Evolutionary conservation across 2,329 filamentous ascomycete genomes (phyloP).

Genomic region (Westerdykella ornata): DNA sequence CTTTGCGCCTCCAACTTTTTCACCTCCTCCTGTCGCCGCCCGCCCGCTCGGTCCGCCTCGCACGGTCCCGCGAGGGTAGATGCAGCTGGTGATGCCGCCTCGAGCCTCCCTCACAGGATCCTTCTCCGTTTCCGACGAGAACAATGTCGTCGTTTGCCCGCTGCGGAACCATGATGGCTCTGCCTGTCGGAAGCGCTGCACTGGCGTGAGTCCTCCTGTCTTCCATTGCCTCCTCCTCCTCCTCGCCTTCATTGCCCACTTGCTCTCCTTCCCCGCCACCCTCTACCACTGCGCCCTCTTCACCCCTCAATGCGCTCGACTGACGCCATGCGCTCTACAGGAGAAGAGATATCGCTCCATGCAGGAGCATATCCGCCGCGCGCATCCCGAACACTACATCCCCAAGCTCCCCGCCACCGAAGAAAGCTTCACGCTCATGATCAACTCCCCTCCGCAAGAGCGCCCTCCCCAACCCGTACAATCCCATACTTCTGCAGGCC

Average conservation of each 20-base stretch:
- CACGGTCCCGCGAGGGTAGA: constrained; percentile 27
- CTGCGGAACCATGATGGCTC: constrained; percentile 94
- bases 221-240: constrained; percentile 6
- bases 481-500: constrained; percentile 34
- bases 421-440: constrained; percentile 96
- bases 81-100: constrained; percentile 68
- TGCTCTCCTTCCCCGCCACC: constrained; percentile 4
- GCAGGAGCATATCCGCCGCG: constrained; percentile 97
- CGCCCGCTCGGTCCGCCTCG: constrained; percentile 4
- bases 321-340: constrained; percentile 46
- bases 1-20: constrained; percentile 10
- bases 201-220: constrained; percentile 69
- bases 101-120: constrained; percentile 80
- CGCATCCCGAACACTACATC: constrained; percentile 95
- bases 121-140: constrained; percentile 85
- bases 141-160: constrained; percentile 95
- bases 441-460: constrained; percentile 78
- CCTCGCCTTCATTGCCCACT: background rate
- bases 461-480: constrained; percentile 50
- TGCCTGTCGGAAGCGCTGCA: constrained; percentile 93
- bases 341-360: constrained; percentile 96
- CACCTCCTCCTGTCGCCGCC: constrained; percentile 2
- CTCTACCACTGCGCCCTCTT: constrained; percentile 2
- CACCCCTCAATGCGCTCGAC: constrained; percentile 3
- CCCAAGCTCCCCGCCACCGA: constrained; percentile 96